These are phyloP conservation scores for Lophium mytilinum DNA, from an alignment of 495 filamentous ascomycete species.

Conservation along the genomic window DNA sequence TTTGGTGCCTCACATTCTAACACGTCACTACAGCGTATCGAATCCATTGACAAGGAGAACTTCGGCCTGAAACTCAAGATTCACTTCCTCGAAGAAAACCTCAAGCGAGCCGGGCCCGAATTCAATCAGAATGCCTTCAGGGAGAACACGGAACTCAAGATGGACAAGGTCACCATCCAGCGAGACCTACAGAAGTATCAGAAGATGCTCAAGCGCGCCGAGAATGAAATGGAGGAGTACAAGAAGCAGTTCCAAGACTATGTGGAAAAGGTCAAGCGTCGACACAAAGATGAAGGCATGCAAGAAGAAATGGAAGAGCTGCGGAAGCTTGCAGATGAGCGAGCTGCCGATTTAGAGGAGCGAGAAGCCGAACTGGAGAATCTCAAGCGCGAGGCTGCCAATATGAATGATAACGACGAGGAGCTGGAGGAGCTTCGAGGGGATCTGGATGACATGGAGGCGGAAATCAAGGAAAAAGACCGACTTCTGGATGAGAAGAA, in stretches of 20 bases:
- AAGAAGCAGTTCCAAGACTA: constrained; percentile 68
- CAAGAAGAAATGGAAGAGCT: constrained; percentile 52
- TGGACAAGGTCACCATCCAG: constrained; percentile 78
- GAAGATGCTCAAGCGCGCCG: constrained; percentile 67
- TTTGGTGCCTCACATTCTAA: neutral
- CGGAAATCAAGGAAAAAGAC: constrained; percentile 57
- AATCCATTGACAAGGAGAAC: constrained; percentile 90
- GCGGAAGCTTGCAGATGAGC: constrained; percentile 40
- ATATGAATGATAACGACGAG: constrained; percentile 34
- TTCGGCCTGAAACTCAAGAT: constrained; percentile 75
- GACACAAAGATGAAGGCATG: constrained; percentile 56
- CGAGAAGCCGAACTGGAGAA: constrained; percentile 25
- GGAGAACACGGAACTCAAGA: constrained; percentile 94
- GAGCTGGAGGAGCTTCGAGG: constrained; percentile 56
- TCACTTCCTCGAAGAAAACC: constrained; percentile 68
- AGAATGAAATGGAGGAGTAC: constrained; percentile 74
- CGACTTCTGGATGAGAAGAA: constrained; percentile 50
- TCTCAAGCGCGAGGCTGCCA: constrained; percentile 1
- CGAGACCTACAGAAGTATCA: constrained; percentile 75
- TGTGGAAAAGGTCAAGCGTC: constrained; percentile 66
- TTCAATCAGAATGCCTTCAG: constrained; percentile 79
- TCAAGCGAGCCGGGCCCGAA: constrained; percentile 76
- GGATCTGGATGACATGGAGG: constrained; percentile 60
- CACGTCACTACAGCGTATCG: constrained; percentile 52
- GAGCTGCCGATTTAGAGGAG: constrained; percentile 28